Conservation (phyloP, 2,329 filamentous ascomycete genomes). For the Metarhizium rileyi region DNA sequence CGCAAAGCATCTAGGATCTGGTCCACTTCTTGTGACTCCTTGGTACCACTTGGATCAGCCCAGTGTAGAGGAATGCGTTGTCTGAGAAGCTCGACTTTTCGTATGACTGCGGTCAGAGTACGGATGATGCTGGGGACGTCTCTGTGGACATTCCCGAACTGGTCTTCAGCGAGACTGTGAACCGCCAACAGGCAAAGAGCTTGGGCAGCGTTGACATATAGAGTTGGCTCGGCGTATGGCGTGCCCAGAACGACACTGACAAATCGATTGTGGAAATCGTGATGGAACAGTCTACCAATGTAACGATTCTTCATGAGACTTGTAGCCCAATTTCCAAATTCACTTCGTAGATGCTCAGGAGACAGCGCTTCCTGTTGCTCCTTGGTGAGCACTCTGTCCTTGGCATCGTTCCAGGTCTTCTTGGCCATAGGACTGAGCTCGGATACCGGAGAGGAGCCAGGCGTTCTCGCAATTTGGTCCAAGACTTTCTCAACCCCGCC, state of each 20-base stretch:
- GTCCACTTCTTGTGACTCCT: conserved; percentile 57
- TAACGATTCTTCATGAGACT: conserved; percentile 37
- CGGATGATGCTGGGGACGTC: conserved; percentile 69
- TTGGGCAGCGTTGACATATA: conserved; percentile 63
- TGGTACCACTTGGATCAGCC: conserved; percentile 59
- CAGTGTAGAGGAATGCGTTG: conserved; percentile 55
- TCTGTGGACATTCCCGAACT: conserved; percentile 74
- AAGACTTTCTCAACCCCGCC: conserved; percentile 37
- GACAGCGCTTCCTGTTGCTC: conserved; percentile 46
- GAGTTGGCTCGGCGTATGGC: conserved; percentile 59
- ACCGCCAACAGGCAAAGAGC: conserved; percentile 61
- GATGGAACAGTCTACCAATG: conserved; percentile 59
- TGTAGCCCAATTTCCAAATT: conserved; percentile 38
- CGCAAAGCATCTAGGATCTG: conserved; percentile 56
- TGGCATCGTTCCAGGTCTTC: conserved; percentile 37
- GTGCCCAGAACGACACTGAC: conserved; percentile 60
- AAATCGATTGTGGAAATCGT: conserved; percentile 56
- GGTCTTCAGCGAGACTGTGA: conserved; percentile 68
- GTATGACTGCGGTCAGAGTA: conserved; percentile 59
- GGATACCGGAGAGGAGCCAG: conserved; percentile 38
- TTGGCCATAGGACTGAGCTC: conserved; percentile 42
- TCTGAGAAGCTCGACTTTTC: conserved; percentile 60
- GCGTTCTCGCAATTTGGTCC: conserved; percentile 32
- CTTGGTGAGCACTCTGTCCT: conserved; percentile 37
- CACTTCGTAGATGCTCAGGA: conserved; percentile 36